Conservation (phyloP, 192 early-diverging fungal species). For the Coemansia asiatica region DNA sequence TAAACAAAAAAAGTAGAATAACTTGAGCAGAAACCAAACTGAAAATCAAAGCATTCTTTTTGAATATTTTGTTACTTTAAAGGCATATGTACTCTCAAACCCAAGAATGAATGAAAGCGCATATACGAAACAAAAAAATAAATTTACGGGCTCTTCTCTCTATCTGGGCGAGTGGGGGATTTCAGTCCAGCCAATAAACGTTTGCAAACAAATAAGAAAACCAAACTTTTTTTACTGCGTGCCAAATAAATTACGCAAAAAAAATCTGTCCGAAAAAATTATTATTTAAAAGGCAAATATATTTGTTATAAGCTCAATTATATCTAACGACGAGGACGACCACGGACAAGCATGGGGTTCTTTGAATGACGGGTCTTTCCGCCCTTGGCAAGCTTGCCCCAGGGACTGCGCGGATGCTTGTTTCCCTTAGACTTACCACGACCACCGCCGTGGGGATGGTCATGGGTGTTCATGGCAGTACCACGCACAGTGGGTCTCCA, state of each 20-base stretch:
- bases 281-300: neutral
- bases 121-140: no score
- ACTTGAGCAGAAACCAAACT: no score
- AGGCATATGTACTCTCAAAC: no score
- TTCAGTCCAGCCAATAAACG: conserved; percentile 10
- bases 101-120: no score
- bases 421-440: conserved; percentile 90
- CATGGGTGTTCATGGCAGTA: conserved; percentile 90
- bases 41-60: no score
- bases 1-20: neutral
- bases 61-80: no score
- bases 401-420: conserved; percentile 83
- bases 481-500: conserved; percentile 91
- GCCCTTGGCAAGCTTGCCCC: conserved; percentile 93
- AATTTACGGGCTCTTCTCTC: no score
- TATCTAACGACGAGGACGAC: conserved; percentile 44
- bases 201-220: conserved; percentile 3
- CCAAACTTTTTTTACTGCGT: neutral
- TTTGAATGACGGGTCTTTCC: conserved; percentile 74
- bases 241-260: neutral
- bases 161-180: no score
- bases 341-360: conserved; percentile 69
- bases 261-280: no score
- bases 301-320: neutral
- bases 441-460: conserved; percentile 99